Percentiles rank a stretch among this genome's conserved stretches.
Conservation (phyloP, 306 rosid species). For the Lathyrus tuberosus region DNA sequence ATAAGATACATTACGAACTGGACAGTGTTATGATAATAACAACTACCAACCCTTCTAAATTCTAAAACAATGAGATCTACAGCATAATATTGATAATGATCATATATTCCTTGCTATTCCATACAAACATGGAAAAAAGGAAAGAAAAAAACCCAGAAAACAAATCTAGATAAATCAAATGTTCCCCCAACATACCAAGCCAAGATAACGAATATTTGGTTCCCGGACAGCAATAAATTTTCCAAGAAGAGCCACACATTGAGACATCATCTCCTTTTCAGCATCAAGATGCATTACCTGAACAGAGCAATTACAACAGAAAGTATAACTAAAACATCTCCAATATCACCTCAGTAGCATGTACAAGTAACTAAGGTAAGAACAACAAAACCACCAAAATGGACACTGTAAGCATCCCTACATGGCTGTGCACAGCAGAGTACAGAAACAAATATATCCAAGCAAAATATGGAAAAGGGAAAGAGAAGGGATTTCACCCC, state of each 20-base stretch:
- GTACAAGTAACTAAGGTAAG: slow-evolving; percentile 7
- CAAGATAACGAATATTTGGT: slow-evolving; percentile 98
- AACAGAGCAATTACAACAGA: slow-evolving; percentile 40
- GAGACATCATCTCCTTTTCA: slow-evolving; percentile 99
- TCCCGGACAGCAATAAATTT: slow-evolving; percentile 99
- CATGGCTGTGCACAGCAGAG: slow-evolving; percentile 26
- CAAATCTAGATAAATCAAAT: slow-evolving; percentile 11
- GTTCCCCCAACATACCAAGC: slow-evolving; percentile 69
- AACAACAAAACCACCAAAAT: slow-evolving; percentile 24
- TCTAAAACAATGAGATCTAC: slow-evolving; percentile 25
- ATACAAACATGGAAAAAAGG: not conserved
- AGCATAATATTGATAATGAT: slow-evolving; percentile 4
- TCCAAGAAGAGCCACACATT: slow-evolving; percentile 98
- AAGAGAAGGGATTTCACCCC: slow-evolving; percentile 10
- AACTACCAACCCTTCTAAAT: slow-evolving; percentile 34
- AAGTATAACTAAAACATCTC: slow-evolving; percentile 25
- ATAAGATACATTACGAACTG: slow-evolving; percentile 39
- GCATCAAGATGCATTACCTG: slow-evolving; percentile 99
- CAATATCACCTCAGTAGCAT: slow-evolving; percentile 15
- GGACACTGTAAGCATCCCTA: slow-evolving; percentile 28
- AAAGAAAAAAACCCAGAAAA: not conserved
- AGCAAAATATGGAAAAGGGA: slow-evolving; percentile 15
- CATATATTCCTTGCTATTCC: slow-evolving; percentile 7
- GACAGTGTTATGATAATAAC: slow-evolving; percentile 23
- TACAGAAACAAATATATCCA: slow-evolving; percentile 18